Evolutionary conservation across 2,329 filamentous ascomycete species (phyloP).

Genomic region (Xylaria sp.): DNA sequence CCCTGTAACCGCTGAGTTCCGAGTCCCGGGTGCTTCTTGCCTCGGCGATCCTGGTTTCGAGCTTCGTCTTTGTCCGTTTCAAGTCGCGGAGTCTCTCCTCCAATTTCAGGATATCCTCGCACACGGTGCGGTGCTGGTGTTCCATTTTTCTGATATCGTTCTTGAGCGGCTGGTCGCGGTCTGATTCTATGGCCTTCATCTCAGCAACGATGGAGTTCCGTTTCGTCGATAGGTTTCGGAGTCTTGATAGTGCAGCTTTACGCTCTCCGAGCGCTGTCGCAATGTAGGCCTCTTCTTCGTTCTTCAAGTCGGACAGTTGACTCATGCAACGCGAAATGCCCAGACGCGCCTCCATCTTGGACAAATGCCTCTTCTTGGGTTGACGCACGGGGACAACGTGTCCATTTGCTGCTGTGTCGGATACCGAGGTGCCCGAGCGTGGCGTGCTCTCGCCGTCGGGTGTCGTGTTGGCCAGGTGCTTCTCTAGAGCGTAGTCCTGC

Average conservation of each 20-base stretch:
- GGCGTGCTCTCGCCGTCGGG: slow-evolving; percentile 29
- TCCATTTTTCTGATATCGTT: slow-evolving; percentile 69
- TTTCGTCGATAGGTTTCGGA: slow-evolving; percentile 64
- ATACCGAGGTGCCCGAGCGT: slow-evolving; percentile 35
- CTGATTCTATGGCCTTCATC: slow-evolving; percentile 64
- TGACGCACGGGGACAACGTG: slow-evolving; percentile 69
- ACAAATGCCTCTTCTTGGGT: slow-evolving; percentile 62
- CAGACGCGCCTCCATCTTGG: slow-evolving; percentile 70
- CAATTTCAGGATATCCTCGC: slow-evolving; percentile 71
- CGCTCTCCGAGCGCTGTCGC: slow-evolving; percentile 66
- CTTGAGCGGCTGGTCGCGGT: slow-evolving; percentile 67
- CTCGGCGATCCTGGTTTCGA: slow-evolving; percentile 69
- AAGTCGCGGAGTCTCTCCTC: slow-evolving; percentile 72
- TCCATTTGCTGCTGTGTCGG: slow-evolving; percentile 24
- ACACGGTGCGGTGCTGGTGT: slow-evolving; percentile 63
- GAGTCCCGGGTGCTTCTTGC: slow-evolving; percentile 74
- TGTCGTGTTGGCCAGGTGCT: slow-evolving; percentile 47
- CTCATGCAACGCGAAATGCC: slow-evolving; percentile 72
- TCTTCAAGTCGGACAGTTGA: slow-evolving; percentile 72
- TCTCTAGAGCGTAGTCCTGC: slow-evolving; percentile 64
- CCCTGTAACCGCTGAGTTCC: slow-evolving; percentile 75
- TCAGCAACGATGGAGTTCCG: slow-evolving; percentile 61
- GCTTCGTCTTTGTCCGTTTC: slow-evolving; percentile 67
- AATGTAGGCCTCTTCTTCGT: slow-evolving; percentile 72
- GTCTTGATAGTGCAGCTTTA: slow-evolving; percentile 65